phyloP scores from a whole-genome alignment of 352 stramenopile genomes.

The Proteromonas lacertae region DNA sequence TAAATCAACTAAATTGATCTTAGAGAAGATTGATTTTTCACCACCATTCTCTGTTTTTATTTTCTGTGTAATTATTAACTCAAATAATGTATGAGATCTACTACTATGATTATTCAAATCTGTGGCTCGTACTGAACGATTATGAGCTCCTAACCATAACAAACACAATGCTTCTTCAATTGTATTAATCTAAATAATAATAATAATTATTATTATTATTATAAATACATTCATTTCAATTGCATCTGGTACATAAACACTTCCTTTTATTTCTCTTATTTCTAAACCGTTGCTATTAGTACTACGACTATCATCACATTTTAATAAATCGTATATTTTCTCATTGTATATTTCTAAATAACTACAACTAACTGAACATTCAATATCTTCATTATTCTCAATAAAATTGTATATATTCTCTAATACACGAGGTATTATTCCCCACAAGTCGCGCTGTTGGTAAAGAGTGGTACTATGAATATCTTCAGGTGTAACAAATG shows the following conservation, averaged over 20 bases:
- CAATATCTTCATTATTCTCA: too few relatives aligned
- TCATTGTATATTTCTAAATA: constrained; percentile 62
- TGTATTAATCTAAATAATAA: background rate
- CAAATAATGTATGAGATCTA: background rate
- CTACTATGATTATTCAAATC: background rate
- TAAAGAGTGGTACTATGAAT: too few relatives aligned
- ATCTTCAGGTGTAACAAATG: too few relatives aligned
- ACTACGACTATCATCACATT: too few relatives aligned
- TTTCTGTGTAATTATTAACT: constrained; percentile 1
- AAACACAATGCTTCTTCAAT: background rate
- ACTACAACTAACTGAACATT: constrained; percentile 6
- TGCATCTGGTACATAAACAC: too few relatives aligned
- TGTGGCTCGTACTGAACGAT: background rate
- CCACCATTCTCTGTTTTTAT: constrained; percentile 13
- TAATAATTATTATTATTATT: background rate
- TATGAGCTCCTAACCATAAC: background rate
- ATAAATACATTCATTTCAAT: background rate
- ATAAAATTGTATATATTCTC: too few relatives aligned
- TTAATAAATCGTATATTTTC: constrained; percentile 48
- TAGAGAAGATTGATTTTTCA: constrained; percentile 32
- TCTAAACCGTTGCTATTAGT: too few relatives aligned
- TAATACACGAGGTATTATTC: too few relatives aligned
- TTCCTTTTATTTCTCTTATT: too few relatives aligned
- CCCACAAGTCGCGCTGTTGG: too few relatives aligned
- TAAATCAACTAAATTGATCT: constrained; percentile 57